A percentile compares a stretch with the other conserved stretches of the same genome.
Evolutionary conservation across 495 filamentous ascomycete genomes (phyloP).

Genomic region (Penicillium egyptiacum): DNA sequence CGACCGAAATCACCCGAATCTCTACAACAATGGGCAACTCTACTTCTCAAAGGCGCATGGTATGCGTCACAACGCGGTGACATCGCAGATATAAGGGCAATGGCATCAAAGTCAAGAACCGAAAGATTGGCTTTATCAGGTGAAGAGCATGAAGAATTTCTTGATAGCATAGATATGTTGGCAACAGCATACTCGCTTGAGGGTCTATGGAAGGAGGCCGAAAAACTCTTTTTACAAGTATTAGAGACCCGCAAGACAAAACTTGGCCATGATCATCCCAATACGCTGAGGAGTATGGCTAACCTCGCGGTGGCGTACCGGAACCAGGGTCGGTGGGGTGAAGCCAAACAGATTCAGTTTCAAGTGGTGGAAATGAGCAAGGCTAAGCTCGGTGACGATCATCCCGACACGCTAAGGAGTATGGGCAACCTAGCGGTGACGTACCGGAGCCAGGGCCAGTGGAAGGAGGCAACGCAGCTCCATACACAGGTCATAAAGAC

Average conservation of each 20-base stretch:
- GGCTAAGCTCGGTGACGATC: not conserved
- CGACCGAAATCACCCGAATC: not conserved
- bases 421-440: not conserved
- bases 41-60: not conserved
- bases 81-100: not conserved
- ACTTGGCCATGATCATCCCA: not conserved
- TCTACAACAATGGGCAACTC: not conserved
- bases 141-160: slow-evolving; percentile 15
- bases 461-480: not conserved
- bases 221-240: slow-evolving; percentile 15
- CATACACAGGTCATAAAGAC: not conserved
- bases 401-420: not conserved
- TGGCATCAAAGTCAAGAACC: not conserved
- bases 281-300: not conserved
- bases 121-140: not conserved
- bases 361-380: slow-evolving; percentile 6
- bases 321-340: slow-evolving; percentile 14
- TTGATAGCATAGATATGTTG: slow-evolving; percentile 19
- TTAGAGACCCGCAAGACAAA: slow-evolving; percentile 2
- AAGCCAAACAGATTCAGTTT: slow-evolving; percentile 17
- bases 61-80: not conserved
- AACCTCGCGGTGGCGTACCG: not conserved
- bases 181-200: slow-evolving; percentile 22
- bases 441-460: not conserved
- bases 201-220: slow-evolving; percentile 27